A percentile compares a stretch with the other conserved stretches of the same genome.
phyloP scores from a whole-genome alignment of 2,329 filamentous ascomycete species.

The Neocucurbitaria cava region DNA sequence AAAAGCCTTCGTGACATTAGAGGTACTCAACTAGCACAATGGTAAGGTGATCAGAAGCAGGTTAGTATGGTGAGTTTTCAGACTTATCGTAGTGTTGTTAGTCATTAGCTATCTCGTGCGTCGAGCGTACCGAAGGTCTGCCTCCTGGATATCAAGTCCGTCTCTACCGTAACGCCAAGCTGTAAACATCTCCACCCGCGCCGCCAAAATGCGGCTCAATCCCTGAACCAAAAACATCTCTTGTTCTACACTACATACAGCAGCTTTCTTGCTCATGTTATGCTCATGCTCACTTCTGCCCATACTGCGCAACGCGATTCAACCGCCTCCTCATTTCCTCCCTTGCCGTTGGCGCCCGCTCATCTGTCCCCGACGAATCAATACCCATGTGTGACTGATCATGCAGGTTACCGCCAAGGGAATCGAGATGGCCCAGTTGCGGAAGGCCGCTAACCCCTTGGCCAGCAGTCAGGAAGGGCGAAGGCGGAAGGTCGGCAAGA shows the following conservation, averaged over 20 bases:
- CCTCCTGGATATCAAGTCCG: not conserved
- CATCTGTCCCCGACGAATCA: slow-evolving; percentile 5
- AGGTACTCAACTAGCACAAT: too few species aligned
- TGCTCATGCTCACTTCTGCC: slow-evolving; percentile 2
- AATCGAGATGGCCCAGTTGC: slow-evolving; percentile 16
- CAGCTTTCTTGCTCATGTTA: not conserved
- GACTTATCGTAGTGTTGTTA: not conserved
- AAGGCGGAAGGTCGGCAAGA: slow-evolving; percentile 43
- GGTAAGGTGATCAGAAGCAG: slow-evolving; percentile 22
- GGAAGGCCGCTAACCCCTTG: slow-evolving; percentile 15
- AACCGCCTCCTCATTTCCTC: slow-evolving; percentile 34
- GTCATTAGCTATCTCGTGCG: not conserved
- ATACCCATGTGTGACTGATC: slow-evolving; percentile 4
- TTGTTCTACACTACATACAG: not conserved
- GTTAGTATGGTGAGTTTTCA: slow-evolving; percentile 19
- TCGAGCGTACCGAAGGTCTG: not conserved
- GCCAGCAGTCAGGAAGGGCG: slow-evolving; percentile 41
- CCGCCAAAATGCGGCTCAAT: not conserved
- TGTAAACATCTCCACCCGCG: not conserved
- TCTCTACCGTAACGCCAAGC: not conserved
- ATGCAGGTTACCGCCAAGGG: slow-evolving; percentile 7
- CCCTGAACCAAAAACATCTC: not conserved
- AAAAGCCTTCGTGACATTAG: too few species aligned
- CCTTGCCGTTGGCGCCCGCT: slow-evolving; percentile 26
- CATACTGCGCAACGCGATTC: slow-evolving; percentile 22